These are phyloP conservation scores for Otatea glauca DNA, from an alignment of 176 grass and related monocot genomes.

Conservation along the genomic window DNA sequence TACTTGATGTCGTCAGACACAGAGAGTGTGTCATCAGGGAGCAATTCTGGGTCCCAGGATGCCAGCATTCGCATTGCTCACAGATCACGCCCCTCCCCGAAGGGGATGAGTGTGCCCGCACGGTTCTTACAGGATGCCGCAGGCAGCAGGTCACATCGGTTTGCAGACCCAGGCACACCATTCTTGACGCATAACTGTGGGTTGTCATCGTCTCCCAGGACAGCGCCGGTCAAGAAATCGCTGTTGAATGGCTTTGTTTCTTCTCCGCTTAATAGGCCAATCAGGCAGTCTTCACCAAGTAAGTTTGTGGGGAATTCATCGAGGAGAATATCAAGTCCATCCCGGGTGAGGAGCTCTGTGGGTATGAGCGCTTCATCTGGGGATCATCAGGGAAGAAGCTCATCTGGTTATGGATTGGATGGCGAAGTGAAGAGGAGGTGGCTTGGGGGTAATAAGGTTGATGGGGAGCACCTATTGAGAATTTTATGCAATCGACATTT, in stretches of 20 bases:
- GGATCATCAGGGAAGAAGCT: conserved; percentile 56
- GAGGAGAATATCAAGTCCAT: conserved; percentile 70
- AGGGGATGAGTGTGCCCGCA: conserved; percentile 65
- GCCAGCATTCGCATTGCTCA: conserved; percentile 45
- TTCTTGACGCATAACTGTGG: conserved; percentile 45
- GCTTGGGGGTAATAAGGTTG: conserved; percentile 68
- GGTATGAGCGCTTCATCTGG: conserved; percentile 7
- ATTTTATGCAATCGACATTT: conserved; percentile 70
- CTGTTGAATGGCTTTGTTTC: conserved; percentile 52
- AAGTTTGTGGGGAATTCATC: conserved; percentile 52
- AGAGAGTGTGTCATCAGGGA: conserved; percentile 82
- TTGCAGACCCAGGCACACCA: conserved; percentile 55
- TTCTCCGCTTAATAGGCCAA: conserved; percentile 57
- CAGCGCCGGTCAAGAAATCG: conserved; percentile 61
- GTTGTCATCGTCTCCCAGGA: conserved; percentile 47
- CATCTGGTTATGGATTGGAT: conserved; percentile 55
- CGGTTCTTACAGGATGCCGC: conserved; percentile 66
- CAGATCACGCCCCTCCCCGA: conserved; percentile 24
- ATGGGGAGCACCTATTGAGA: conserved; percentile 74
- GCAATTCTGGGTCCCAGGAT: conserved; percentile 74
- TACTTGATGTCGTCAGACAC: conserved; percentile 78
- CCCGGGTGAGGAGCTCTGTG: conserved; percentile 49
- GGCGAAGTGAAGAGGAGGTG: conserved; percentile 68
- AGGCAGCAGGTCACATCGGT: conserved; percentile 50
- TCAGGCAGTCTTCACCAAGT: conserved; percentile 56